Evolutionary conservation across 306 rosid species (phyloP), one percentile per base, ranked within the genome.

Genomic region (Trifolium repens): DNA sequence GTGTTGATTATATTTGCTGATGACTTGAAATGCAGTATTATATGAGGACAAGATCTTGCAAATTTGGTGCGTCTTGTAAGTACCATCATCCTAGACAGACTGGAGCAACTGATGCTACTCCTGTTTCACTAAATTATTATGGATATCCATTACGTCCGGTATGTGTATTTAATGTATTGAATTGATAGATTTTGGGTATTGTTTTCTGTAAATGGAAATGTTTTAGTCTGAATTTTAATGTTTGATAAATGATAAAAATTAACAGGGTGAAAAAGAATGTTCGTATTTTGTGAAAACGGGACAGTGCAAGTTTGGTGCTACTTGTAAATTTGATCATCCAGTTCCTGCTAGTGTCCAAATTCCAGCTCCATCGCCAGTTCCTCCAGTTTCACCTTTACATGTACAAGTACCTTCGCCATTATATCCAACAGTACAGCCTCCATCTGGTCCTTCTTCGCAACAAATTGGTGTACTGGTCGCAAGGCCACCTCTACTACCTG

Each of bases 241-340:
- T 68, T 68, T 82, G 74, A 22, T 39, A 17, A 80, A 68, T 77
- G 4, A 57, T 72, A 59, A 81, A 84, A 85, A 67, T 73, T 66
- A 40, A 81, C 91, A 94, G 99, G 97, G 96, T 85, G 97, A 94
- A 72, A 92, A 89, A 75, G 99, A 94, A 81, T 96, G 99, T 75
- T 89, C 97, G 8, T 92, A 92, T 89, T 96, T 90, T 83, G 87
- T 86, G 84, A 92, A 96, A 87, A 96, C 89, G n/a, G 94, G 98
- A 47, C 93, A 85, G 77, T 96, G 99, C 88, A 96, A 91, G 85
- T 96, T 96, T 53, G 96, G 99, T 43, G 62, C 90, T 47, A 87
- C 94, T 19, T 96, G 99, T 86, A 96, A 92, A 86, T 96, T 92
- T 79, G 92, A 96, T 74, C 99, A 96, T 63, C 97, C 99, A 9